Conservation (phyloP, 768 basidiomycete genomes). For the Lentinula aciculospora region DNA sequence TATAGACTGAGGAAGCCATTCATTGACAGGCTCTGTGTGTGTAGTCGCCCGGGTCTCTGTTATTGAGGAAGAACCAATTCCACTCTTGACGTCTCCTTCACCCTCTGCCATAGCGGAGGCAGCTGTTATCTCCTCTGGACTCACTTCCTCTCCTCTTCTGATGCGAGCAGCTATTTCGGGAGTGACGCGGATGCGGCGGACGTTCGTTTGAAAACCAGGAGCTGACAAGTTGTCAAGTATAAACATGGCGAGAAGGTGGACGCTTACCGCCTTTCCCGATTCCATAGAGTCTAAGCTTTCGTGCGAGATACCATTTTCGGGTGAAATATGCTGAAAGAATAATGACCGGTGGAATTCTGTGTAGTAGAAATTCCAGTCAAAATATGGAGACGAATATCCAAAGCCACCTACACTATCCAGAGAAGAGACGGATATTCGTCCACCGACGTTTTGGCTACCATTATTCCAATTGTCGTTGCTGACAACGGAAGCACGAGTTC, state of each 20-base stretch:
- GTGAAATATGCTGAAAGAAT: conserved; percentile 39
- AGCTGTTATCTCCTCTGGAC: conserved; percentile 44
- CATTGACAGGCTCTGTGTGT: conserved; percentile 28
- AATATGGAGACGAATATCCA: neutral
- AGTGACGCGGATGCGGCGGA: conserved; percentile 42
- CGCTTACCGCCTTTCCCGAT: conserved; percentile 52
- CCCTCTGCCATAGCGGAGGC: conserved; percentile 37
- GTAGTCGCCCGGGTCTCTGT: neutral
- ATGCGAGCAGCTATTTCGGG: conserved; percentile 52
- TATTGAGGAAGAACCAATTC: neutral
- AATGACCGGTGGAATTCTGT: conserved; percentile 38
- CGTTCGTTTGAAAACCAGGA: conserved; percentile 51
- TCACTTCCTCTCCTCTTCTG: conserved; percentile 45
- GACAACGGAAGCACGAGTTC: neutral
- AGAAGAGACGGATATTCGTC: conserved; percentile 35
- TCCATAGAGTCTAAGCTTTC: conserved; percentile 38
- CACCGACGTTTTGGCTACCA: neutral
- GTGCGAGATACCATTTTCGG: conserved; percentile 45
- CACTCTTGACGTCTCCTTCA: conserved; percentile 16
- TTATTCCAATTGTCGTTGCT: neutral
- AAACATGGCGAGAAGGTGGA: no score
- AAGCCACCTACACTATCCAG: conserved; percentile 37
- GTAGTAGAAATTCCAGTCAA: no score
- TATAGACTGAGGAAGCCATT: conserved; percentile 46
- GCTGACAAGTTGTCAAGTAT: conserved; percentile 17